Percentiles rank a stretch among this genome's conserved stretches.
Evolutionary conservation across 495 filamentous ascomycete species (phyloP).

Genomic region (Xylaria acuta): DNA sequence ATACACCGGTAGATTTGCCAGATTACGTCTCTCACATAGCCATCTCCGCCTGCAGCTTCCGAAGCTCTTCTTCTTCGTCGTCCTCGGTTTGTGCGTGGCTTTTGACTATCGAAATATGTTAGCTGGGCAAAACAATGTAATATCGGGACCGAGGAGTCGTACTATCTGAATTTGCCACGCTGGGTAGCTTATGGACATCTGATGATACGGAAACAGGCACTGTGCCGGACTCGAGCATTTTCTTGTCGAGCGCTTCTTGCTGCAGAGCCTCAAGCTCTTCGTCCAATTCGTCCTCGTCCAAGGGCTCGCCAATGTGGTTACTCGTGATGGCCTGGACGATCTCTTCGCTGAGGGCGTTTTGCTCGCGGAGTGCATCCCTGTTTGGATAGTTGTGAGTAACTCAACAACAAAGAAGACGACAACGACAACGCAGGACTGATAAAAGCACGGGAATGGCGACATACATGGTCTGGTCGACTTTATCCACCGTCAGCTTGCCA

Average conservation of each 20-base stretch:
- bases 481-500: constrained; percentile 84
- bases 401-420: not conserved
- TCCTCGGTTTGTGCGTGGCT: constrained; percentile 68
- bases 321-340: constrained; percentile 83
- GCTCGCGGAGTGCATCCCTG: constrained; percentile 92
- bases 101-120: constrained; percentile 57
- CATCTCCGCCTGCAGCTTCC: constrained; percentile 96
- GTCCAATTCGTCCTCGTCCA: constrained; percentile 88
- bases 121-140: constrained; percentile 28
- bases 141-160: constrained; percentile 49
- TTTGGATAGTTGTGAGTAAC: constrained; percentile 35
- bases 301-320: constrained; percentile 68
- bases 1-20: constrained; percentile 16
- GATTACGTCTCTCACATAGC: constrained; percentile 70
- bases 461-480: constrained; percentile 95
- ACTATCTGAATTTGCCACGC: constrained; percentile 75
- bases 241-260: constrained; percentile 87
- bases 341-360: constrained; percentile 90
- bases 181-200: constrained; percentile 74
- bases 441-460: constrained; percentile 39
- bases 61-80: constrained; percentile 94
- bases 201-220: constrained; percentile 69
- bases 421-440: not conserved
- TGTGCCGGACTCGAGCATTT: constrained; percentile 89
- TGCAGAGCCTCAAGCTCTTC: constrained; percentile 77